These are phyloP conservation scores for Hansfordia pulvinata DNA, from an alignment of 2,329 filamentous ascomycete genomes.

Conservation along the genomic window DNA sequence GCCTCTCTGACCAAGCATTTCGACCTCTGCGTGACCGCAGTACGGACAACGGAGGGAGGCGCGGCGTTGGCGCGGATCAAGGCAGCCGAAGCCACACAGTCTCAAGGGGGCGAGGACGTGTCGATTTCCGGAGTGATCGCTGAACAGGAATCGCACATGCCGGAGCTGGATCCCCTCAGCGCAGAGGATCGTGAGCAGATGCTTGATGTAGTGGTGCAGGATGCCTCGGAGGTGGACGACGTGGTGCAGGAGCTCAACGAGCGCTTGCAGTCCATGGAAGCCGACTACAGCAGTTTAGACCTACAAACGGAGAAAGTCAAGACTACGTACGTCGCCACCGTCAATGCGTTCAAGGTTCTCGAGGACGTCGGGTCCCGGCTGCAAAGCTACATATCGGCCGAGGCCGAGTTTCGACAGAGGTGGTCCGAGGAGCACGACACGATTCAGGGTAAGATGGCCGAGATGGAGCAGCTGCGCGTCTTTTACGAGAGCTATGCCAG, in stretches of 20 bases:
- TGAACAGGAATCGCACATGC: slow-evolving; percentile 36
- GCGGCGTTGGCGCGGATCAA: slow-evolving; percentile 54
- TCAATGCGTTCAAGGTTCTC: slow-evolving; percentile 51
- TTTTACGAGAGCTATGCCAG: slow-evolving; percentile 80
- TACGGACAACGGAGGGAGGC: slow-evolving; percentile 78
- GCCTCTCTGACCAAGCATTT: slow-evolving; percentile 77
- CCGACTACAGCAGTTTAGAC: slow-evolving; percentile 48
- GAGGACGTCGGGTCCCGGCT: slow-evolving; percentile 55
- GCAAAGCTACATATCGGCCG: slow-evolving; percentile 48
- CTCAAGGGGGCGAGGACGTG: slow-evolving; percentile 26
- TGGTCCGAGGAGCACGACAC: slow-evolving; percentile 66
- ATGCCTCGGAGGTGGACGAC: slow-evolving; percentile 53
- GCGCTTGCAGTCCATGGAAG: slow-evolving; percentile 64
- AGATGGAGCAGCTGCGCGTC: slow-evolving; percentile 63
- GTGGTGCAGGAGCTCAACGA: slow-evolving; percentile 61
- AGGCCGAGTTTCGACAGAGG: slow-evolving; percentile 45
- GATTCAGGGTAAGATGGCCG: slow-evolving; percentile 55
- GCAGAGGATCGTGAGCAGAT: slow-evolving; percentile 70
- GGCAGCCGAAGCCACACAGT: slow-evolving; percentile 48
- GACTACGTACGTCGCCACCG: slow-evolving; percentile 40
- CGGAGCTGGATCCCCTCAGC: slow-evolving; percentile 54
- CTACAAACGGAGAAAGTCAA: slow-evolving; percentile 46
- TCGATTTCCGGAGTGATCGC: slow-evolving; percentile 56
- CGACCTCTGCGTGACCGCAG: slow-evolving; percentile 82
- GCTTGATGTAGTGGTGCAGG: slow-evolving; percentile 64